phyloP scores from a whole-genome alignment of 2,329 filamentous ascomycete species.

The Hypoxylon sp. region DNA sequence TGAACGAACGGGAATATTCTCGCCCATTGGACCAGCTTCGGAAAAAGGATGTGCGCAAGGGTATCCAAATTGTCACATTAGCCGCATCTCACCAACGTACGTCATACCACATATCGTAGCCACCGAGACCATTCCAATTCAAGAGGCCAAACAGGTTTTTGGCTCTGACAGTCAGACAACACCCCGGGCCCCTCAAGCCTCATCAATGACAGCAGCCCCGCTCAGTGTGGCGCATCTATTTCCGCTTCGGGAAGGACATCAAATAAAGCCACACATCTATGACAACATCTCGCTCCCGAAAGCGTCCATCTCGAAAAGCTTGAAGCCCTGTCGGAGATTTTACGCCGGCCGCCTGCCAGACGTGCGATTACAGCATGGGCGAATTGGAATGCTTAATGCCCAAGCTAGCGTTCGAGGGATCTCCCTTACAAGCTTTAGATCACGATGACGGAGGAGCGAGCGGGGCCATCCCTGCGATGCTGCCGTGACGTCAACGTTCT shows the following conservation, averaged over 20 bases:
- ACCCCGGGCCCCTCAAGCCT: conserved; percentile 13
- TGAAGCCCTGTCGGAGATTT: conserved; percentile 34
- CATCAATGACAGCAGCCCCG: conserved; percentile 17
- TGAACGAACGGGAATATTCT: conserved; percentile 21
- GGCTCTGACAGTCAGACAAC: neutral
- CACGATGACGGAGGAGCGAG: conserved; percentile 30
- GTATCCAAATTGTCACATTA: conserved; percentile 25
- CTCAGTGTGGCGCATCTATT: conserved; percentile 29
- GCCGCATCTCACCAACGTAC: conserved; percentile 38
- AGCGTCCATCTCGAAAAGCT: neutral
- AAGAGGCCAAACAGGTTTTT: conserved; percentile 32
- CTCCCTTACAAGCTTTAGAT: conserved; percentile 29
- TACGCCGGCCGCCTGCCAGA: conserved; percentile 18
- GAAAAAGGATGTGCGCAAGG: conserved; percentile 21
- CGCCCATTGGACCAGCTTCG: conserved; percentile 14
- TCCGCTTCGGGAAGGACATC: conserved; percentile 22
- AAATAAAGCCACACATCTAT: conserved; percentile 37
- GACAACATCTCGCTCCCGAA: conserved; percentile 20
- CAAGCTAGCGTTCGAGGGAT: neutral
- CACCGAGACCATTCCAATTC: conserved; percentile 21
- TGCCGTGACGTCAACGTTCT: conserved; percentile 38
- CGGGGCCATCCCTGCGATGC: conserved; percentile 25
- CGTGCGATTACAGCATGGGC: conserved; percentile 19
- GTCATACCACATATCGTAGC: conserved; percentile 32
- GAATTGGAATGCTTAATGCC: conserved; percentile 10